Evolutionary conservation across 495 filamentous ascomycete species (phyloP).

Genomic region (Trichoderma erinaceum): DNA sequence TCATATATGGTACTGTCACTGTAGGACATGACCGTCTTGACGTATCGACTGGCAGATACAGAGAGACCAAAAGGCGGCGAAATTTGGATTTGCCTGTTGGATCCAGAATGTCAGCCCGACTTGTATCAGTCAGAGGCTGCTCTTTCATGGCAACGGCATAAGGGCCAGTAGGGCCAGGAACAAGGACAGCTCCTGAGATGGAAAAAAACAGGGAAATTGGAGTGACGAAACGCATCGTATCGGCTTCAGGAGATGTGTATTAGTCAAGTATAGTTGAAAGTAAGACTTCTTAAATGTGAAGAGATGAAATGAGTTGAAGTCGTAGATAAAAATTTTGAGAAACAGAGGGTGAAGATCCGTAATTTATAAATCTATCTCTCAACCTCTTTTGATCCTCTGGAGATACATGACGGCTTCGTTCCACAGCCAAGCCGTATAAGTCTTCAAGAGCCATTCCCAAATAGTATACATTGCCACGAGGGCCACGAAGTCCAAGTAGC

Average conservation of each 20-base stretch:
- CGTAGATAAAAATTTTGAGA: too few species aligned
- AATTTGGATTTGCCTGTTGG: neutral
- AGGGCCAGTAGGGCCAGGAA: neutral
- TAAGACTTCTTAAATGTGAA: neutral
- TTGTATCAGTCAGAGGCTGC: neutral
- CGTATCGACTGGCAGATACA: neutral
- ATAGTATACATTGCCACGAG: neutral
- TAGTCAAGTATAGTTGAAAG: neutral
- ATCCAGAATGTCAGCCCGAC: neutral
- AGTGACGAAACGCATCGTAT: neutral
- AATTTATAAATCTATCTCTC: neutral
- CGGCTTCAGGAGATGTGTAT: neutral
- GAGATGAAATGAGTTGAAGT: neutral
- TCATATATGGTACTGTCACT: neutral
- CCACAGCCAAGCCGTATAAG: neutral
- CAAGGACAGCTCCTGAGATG: neutral
- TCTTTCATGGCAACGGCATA: neutral
- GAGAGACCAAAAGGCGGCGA: constrained; percentile 1
- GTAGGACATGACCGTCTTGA: neutral
- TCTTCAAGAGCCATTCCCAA: neutral
- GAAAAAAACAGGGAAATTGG: neutral
- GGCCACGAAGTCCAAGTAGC: neutral
- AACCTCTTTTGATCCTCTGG: neutral
- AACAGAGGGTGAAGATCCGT: neutral
- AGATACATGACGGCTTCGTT: neutral